Evolutionary conservation across 495 filamentous ascomycete genomes (phyloP).

Genomic region (Thermothielavioides terrestris): DNA sequence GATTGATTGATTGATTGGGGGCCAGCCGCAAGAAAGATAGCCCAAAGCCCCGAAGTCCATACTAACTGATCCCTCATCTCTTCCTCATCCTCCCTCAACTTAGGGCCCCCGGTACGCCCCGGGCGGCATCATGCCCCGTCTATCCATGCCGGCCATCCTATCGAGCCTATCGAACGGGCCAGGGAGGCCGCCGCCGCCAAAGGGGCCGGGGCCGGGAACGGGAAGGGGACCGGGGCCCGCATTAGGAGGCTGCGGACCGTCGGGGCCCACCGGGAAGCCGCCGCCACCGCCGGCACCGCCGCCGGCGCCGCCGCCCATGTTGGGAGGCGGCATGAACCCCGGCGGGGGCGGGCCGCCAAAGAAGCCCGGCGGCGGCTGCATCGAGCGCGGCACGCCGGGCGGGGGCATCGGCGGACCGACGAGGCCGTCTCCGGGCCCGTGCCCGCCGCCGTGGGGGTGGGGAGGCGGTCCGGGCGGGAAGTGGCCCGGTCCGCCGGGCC

Average conservation of each 20-base stretch:
- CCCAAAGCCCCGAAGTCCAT: too few species aligned
- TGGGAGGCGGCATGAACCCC: conserved; percentile 36
- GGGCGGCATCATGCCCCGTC: conserved; percentile 12
- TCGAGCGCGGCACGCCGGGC: conserved; percentile 28
- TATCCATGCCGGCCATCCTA: conserved; percentile 5
- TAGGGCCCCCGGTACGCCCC: conserved; percentile 3
- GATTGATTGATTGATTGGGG: too few species aligned
- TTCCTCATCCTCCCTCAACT: too few species aligned
- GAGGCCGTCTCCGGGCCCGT: conserved; percentile 38
- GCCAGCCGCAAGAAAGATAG: too few species aligned
- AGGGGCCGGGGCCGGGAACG: not conserved
- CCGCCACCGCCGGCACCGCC: too few species aligned
- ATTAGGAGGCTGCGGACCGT: conserved; percentile 19
- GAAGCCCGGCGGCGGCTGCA: conserved; percentile 44
- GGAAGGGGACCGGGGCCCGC: conserved; percentile 1
- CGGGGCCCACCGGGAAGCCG: conserved; percentile 38
- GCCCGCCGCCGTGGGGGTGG: conserved; percentile 19
- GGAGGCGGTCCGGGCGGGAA: conserved; percentile 20
- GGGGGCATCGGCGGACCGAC: conserved; percentile 26
- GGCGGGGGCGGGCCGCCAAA: conserved; percentile 34
- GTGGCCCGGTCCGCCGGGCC: conserved; percentile 3
- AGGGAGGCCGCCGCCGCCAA: conserved; percentile 6
- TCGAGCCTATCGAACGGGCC: conserved; percentile 9
- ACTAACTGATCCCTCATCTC: too few species aligned
- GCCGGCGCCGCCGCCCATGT: conserved; percentile 34